Evolutionary conservation across 768 basidiomycete genomes (phyloP), one percentile per base, ranked within the genome.

Genomic region (Amylocystis lapponica): DNA sequence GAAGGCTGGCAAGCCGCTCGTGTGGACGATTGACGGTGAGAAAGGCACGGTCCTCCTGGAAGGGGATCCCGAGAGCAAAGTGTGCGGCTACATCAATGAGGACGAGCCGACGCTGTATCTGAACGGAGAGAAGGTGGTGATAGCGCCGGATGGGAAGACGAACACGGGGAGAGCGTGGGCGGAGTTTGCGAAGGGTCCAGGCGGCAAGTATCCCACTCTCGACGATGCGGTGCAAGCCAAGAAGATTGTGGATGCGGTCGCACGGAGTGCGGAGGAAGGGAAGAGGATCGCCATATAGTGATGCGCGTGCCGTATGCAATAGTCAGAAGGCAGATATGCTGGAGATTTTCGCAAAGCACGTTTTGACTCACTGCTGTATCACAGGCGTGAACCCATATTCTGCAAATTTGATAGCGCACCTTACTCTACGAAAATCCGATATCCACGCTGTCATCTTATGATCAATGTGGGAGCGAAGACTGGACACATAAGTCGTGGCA

Each of bases 11-110:
- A n/a, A 17, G 17, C 42, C 42, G 22, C 49, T 67, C 17, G 19
- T 56, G 4, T 67, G 65, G 64, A 50, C 53, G 41, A 66, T 67
- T 17, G 60, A 66, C 21, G 66, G 66, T 6, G 64, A 64, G 29
- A 57, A 61, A 2, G 64, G 63, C 1, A 52, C 51, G 10, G 61
- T 64, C 30, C 39, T 51, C 13, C 7, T 66, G 2, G 58, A 64
- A 36, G 44, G 45, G 31, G 49, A 57, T 14, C 26, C 4, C 6
- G 20, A 47, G 1, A 53, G 57, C 30, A 27, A 27, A 19, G 27
- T 17, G 7, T n/a, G n/a, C n/a, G n/a, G n/a, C n/a, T 36, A 23
- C 34, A 33, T 57, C 33, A 46, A 56, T 33, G 48, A 63, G 8
- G 9, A 16, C 5, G 52, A 60, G 22, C 64, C 64, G 21, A 46